Base-by-base conservation (phyloP, 768 basidiomycete species). In the Sarcomyxa edulis region DNA sequence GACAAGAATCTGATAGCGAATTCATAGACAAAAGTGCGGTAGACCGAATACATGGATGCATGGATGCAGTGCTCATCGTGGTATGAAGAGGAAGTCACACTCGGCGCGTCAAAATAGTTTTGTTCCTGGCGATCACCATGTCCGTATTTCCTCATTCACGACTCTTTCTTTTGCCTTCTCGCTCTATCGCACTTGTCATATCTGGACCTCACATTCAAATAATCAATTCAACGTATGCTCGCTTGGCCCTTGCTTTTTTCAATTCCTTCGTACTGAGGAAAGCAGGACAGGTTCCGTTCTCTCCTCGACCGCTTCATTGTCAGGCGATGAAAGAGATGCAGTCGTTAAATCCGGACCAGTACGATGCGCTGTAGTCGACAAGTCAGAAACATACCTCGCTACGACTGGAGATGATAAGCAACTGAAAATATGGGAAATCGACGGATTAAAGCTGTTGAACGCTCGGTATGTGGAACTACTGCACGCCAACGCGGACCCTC, bases 401-500 rank as follows among this genome's bases (percentile, higher is more conserved):
- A 84, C 83, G 2, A 62, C 69, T 0, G 80, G 76, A 6, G 92
- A 95, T 38, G 87, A 93, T 59, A 98, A 98, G 60, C 58, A 60
- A 37, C 63, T 98, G 49, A 82, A 74, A 46, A 68, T 95, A 7
- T 93, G 86, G 82, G 65, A 71, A 20, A 48, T 90, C 6, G 73
- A 74, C 2, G 60, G 63, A 1, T 55, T 86, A 45, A 63, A 68
- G 43, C 54, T 83, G 7, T 46, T 81, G 32, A 88, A 71, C 52
- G 65, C 75, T 43, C 69, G 90, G 88, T 86, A 40, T 29, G 68
- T 45, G 28, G 35, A 19, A 8, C 31, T 20, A 28, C 37, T 10
- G 10, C 36, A 16, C 6, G n/a, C 9, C 4, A 16, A 9, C 37
- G 36, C 26, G 14, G 20, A 21, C 44, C 26, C 10, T 28, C 27